Percentiles rank a stretch among this genome's conserved stretches.
phyloP scores from a whole-genome alignment of 495 filamentous ascomycete species.

The Melanomma pulvis-pyrius region DNA sequence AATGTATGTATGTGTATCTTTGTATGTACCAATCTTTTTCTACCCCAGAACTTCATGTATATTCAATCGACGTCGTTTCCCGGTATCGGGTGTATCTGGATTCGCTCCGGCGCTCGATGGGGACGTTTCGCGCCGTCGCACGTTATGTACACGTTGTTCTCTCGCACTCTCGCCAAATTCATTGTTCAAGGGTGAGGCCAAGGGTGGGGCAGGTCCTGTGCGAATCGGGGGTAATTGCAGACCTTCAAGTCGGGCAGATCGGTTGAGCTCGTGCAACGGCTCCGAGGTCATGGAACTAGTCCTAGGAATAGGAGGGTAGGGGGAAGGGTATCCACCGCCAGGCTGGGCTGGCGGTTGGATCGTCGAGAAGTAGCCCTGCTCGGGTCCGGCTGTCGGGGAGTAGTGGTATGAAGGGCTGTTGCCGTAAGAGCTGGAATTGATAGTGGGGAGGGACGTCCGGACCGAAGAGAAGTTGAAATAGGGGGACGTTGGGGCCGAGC shows the following conservation, averaged over 20 bases:
- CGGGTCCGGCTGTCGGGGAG: constrained; percentile 32
- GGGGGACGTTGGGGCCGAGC: constrained; percentile 35
- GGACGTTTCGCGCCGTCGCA: constrained; percentile 28
- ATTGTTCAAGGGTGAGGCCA: constrained; percentile 17
- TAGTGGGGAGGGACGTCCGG: constrained; percentile 29
- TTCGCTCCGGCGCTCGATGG: constrained; percentile 11
- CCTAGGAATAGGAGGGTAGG: constrained; percentile 32
- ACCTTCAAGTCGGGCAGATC: constrained; percentile 16
- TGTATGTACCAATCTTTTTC: constrained; percentile 8
- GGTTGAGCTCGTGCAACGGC: constrained; percentile 1
- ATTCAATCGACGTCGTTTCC: constrained; percentile 40
- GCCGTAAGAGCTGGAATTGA: constrained; percentile 24
- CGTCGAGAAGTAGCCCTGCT: constrained; percentile 32
- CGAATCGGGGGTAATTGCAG: constrained; percentile 37
- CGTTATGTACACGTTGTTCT: constrained; percentile 17
- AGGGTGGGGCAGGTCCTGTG: constrained; percentile 20
- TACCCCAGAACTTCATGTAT: constrained; percentile 39
- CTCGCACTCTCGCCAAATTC: constrained; percentile 21
- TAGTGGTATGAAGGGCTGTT: constrained; percentile 33
- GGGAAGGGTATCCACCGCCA: constrained; percentile 21
- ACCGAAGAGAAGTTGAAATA: constrained; percentile 34
- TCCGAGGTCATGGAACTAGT: constrained; percentile 23
- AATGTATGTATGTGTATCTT: not conserved
- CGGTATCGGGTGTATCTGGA: constrained; percentile 34
- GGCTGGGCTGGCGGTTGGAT: constrained; percentile 33